Evolutionary conservation across 257 asterid species (phyloP).

Genomic region (Przewalskia tangutica): DNA sequence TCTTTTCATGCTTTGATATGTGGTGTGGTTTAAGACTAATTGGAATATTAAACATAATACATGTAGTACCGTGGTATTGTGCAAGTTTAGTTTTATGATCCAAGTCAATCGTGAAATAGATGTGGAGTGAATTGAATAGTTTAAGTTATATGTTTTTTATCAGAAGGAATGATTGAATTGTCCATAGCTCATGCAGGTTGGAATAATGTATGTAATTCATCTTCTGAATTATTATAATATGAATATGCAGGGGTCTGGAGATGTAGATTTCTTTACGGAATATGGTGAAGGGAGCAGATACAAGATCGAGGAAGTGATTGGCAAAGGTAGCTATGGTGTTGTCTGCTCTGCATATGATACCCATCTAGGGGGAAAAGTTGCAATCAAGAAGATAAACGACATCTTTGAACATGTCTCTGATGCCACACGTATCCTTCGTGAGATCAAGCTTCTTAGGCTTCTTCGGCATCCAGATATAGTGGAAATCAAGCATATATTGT

Average conservation of each 20-base stretch:
- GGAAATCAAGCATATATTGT: slow-evolving; percentile 85
- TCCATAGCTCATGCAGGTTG: neutral
- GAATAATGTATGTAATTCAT: neutral
- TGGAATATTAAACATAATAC: neutral
- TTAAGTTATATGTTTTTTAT: neutral
- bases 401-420: slow-evolving; percentile 92
- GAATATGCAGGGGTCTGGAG: slow-evolving; percentile 51
- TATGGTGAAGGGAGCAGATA: slow-evolving; percentile 96
- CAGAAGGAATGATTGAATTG: neutral
- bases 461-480: slow-evolving; percentile 96
- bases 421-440: slow-evolving; percentile 93
- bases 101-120: neutral
- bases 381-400: slow-evolving; percentile 89
- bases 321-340: slow-evolving; percentile 96
- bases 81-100: neutral
- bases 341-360: slow-evolving; percentile 95
- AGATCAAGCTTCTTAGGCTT: slow-evolving; percentile 92
- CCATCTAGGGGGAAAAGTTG: slow-evolving; percentile 84
- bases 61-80: neutral
- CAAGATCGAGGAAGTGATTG: slow-evolving; percentile 86
- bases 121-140: neutral
- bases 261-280: slow-evolving; percentile 87
- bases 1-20: neutral
- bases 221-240: neutral
- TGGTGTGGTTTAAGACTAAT: neutral